phyloP scores from a whole-genome alignment of 2,329 filamentous ascomycete species.

The Dothideomycetes sp. region DNA sequence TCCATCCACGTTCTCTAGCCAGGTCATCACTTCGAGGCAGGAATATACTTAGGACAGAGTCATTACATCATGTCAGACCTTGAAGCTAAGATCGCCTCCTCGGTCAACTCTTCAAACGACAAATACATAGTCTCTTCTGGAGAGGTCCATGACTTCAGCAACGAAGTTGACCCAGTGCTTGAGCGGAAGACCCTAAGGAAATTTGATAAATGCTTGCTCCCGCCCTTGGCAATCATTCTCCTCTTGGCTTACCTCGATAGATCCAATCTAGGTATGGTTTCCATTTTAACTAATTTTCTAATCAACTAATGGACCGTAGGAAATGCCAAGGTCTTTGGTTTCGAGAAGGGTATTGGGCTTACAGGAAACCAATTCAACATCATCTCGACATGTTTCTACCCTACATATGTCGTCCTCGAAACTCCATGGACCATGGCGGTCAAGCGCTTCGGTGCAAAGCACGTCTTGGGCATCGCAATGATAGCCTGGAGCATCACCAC shows the following conservation, averaged over 20 bases:
- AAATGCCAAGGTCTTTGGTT: conserved; percentile 13
- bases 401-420: conserved; percentile 13
- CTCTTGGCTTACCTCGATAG: conserved; percentile 12
- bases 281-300: background rate
- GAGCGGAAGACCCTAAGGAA: conserved; percentile 10
- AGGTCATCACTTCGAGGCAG: no score
- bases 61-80: no score
- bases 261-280: conserved; percentile 9
- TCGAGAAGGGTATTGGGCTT: conserved; percentile 12
- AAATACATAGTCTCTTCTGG: no score
- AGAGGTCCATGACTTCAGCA: conserved; percentile 1
- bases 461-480: conserved; percentile 13
- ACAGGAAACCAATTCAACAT: conserved; percentile 13
- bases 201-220: conserved; percentile 11
- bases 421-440: conserved; percentile 14
- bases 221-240: conserved; percentile 11
- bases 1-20: no score
- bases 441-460: conserved; percentile 15
- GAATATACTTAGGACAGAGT: no score
- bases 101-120: no score
- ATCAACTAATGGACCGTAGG: background rate
- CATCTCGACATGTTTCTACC: conserved; percentile 13
- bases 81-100: no score
- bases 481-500: conserved; percentile 18
- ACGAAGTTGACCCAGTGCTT: conserved; percentile 9